Evolutionary conservation across 805 yeast species (phyloP), one percentile per base, ranked within the genome.

Genomic region (Wickerhamiella alocasiicola): DNA sequence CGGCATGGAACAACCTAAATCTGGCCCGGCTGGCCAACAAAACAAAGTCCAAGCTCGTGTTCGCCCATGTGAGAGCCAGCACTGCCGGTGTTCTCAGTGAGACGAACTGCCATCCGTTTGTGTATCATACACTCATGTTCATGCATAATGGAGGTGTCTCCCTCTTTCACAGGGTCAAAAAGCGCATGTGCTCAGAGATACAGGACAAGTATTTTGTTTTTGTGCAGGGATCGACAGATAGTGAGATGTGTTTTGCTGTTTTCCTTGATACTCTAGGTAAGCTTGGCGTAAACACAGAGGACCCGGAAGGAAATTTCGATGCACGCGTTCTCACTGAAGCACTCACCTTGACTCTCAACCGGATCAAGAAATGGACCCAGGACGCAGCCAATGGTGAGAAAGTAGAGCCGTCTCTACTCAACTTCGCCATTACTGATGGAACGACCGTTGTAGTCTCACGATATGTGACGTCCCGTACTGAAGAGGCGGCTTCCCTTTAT

Each of bases 41-140:
- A 64, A 91, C 98, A 2, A 76, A 81, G 55, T 78, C 94, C 1
- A 67, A 70, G 39, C 62, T 87, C 37, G 83, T 88, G 2, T 91
- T 91, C 65, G 98, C 94, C 2, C 98, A 91, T 59, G 96, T 91
- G 1, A 62, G 98, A 46, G 97, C 98, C 0, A 81, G 94, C 0
- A 91, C 98, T 0, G 83, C 93, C 47, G 98, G 98, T 35, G 93
- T 82, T 1, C 62, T 91, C 20, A 72, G 94, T 9, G 98, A 91
- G 56, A 88, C 96, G 0, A 91, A 91, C 60, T 91, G 98, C 61
- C 98, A 91, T 58, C 98, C 98, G 0, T 91, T 91, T 61, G 76
- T 81, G 3, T 85, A 74, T 56, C 88, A 87, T 46, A 76, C 76
- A 38, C 64, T 88, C 36, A 81, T 88, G 80, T 91, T 91, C 57